phyloP scores from a whole-genome alignment of 75 land plant genomes.

The Azolla pinnata region DNA sequence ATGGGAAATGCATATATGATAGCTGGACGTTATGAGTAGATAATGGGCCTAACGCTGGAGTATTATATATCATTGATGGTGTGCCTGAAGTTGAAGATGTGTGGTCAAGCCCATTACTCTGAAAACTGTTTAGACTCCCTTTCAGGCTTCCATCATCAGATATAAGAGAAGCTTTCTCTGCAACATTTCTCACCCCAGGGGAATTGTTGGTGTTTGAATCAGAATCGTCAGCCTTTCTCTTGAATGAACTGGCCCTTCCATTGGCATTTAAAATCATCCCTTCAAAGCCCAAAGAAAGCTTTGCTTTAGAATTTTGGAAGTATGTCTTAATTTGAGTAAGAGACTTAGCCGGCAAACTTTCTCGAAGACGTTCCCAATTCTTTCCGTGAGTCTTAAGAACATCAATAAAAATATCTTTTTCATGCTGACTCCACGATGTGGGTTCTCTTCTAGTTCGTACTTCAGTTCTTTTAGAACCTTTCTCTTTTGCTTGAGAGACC shows the following conservation, averaged over 20 bases:
- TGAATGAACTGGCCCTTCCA: slow-evolving; percentile 16
- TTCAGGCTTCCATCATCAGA: slow-evolving; percentile 1
- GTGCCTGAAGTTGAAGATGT: background rate
- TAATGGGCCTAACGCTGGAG: background rate
- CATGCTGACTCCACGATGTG: slow-evolving; percentile 39
- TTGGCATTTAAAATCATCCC: slow-evolving; percentile 10
- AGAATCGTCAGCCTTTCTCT: slow-evolving; percentile 28
- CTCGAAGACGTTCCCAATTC: slow-evolving; percentile 29
- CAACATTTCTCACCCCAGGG: background rate
- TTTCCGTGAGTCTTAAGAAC: slow-evolving; percentile 34
- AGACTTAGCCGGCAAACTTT: slow-evolving; percentile 32
- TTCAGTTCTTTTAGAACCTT: slow-evolving; percentile 9
- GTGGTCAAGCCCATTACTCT: background rate
- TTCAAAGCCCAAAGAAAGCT: slow-evolving; percentile 21
- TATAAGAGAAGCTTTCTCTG: slow-evolving; percentile 5
- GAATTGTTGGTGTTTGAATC: slow-evolving; percentile 18
- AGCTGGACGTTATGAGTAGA: background rate
- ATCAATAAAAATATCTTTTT: slow-evolving; percentile 36
- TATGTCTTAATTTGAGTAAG: slow-evolving; percentile 36
- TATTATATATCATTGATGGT: no score
- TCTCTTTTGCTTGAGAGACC: slow-evolving; percentile 3
- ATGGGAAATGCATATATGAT: background rate
- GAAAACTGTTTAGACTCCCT: background rate
- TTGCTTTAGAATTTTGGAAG: slow-evolving; percentile 39
- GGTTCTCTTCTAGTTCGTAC: slow-evolving; percentile 32